Base-by-base conservation (phyloP, 2,329 filamentous ascomycete species). In the Plenodomus lindquistii region DNA sequence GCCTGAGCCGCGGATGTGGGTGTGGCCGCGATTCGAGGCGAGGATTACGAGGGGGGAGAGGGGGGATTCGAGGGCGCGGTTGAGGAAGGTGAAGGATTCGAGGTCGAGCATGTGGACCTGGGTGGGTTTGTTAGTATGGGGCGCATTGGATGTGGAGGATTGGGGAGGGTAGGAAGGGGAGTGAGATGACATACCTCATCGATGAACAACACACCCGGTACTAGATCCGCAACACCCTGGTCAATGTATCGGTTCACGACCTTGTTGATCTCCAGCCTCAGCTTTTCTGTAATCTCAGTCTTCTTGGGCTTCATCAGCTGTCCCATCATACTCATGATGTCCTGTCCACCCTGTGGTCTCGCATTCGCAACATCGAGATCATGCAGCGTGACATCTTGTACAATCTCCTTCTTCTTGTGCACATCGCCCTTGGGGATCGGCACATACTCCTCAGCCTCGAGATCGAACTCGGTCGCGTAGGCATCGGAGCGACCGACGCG, bases 251-350 rank as follows among this genome's bases (percentile, higher is more conserved):
- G 91, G 81, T 91, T 96, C 60, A 99, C 94, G 22, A 99, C 93
- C 79, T 97, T 97, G 84, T 99, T 97, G 79, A 99, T 97, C 78
- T 99, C 94, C 46, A 84, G 80, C 52, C 94, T 85, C 67, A 99
- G 79, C 79, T 99, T 99, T 76, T 99, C 94, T 22, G 94, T 99
- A 68, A 99, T 97, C 74, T 99, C 94, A 5, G 94, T 99, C 86
- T 97, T 97, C 80, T 95, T 95, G 54, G 94, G 94, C 82, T 97
- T 97, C 91, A 97, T 97, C 68, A 99, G 78, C 76, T 99, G 94
- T 65, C 94, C 94, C 93, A 99, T 97, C 94, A 99, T 97, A 79
- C 92, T 97, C 92, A 99, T 97, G 60, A 99, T 96, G 73, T 99
- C 94, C 79, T 99, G 94, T 37, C 94, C 94, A 44, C 94, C 94